Evolutionary conservation across 108 stramenopile genomes (phyloP).

Genomic region (Skeletonema grethae): DNA sequence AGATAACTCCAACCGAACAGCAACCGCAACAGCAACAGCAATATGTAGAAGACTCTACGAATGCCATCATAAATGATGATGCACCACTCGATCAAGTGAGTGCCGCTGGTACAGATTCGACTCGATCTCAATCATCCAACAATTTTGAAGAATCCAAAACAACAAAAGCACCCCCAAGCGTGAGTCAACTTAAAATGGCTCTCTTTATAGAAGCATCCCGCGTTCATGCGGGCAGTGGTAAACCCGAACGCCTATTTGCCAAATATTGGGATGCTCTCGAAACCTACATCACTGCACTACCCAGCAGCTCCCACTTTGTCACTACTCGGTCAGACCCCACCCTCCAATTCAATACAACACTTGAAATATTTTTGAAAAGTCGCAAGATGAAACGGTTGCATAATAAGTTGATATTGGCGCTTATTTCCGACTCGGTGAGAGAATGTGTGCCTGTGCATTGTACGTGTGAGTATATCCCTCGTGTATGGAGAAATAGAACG

Average conservation of each 20-base stretch:
- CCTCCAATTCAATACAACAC: conserved; percentile 28
- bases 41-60: too few relatives aligned
- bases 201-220: conserved; percentile 40
- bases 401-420: conserved; percentile 70
- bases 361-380: conserved; percentile 63
- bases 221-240: conserved; percentile 40
- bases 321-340: not conserved
- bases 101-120: too few relatives aligned
- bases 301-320: not conserved
- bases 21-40: too few relatives aligned
- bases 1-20: too few relatives aligned
- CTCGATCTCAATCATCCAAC: not conserved
- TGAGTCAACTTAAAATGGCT: conserved; percentile 36
- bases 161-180: not conserved
- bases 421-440: not conserved
- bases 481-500: not conserved
- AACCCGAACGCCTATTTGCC: conserved; percentile 60
- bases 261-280: conserved; percentile 75
- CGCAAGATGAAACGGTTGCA: conserved; percentile 67
- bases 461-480: not conserved
- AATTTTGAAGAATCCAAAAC: not conserved
- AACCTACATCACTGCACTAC: conserved; percentile 16
- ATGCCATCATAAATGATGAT: too few relatives aligned
- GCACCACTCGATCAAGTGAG: too few relatives aligned
- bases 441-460: not conserved